A percentile compares a stretch with the other conserved stretches of the same genome.
Evolutionary conservation across 164 flowering plant genomes (phyloP).

Genomic region (Aristolochia contorta): DNA sequence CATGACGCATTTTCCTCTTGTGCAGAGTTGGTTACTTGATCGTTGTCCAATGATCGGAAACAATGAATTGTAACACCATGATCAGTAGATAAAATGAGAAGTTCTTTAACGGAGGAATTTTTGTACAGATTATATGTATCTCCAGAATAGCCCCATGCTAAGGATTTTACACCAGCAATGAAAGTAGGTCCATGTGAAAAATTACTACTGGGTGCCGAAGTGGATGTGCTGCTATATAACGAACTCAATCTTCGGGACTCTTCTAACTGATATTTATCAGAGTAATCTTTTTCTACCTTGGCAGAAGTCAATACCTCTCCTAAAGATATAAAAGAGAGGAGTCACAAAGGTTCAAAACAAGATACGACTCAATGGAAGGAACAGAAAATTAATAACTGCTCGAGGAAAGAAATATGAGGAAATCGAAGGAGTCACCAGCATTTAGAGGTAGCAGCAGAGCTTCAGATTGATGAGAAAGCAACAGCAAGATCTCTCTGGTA

Average conservation of each 20-base stretch:
- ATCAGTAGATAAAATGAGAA: constrained; percentile 71
- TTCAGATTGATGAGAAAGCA: constrained; percentile 63
- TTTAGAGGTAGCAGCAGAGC: constrained; percentile 62
- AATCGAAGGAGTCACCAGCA: constrained; percentile 30
- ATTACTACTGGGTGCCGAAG: constrained; percentile 28
- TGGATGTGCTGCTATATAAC: constrained; percentile 20
- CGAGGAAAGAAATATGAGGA: not conserved
- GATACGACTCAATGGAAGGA: not conserved
- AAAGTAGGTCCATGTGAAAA: constrained; percentile 22
- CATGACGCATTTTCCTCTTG: constrained; percentile 19
- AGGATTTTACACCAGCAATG: constrained; percentile 64
- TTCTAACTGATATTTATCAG: constrained; percentile 11
- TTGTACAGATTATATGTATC: constrained; percentile 49
- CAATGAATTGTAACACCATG: constrained; percentile 79
- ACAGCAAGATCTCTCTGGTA: constrained; percentile 53
- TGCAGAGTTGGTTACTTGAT: constrained; percentile 10
- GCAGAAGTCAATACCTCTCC: constrained; percentile 20
- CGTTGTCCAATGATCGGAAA: constrained; percentile 30
- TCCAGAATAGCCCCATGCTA: constrained; percentile 82
- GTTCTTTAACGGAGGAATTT: constrained; percentile 44
- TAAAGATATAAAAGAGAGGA: constrained; percentile 2
- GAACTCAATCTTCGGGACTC: constrained; percentile 23
- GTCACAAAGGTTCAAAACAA: not conserved
- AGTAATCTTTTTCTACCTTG: constrained; percentile 6
- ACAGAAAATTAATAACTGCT: not conserved